These are phyloP conservation scores for Plasmopara muralis DNA, from an alignment of 352 stramenopile genomes.

Conservation along the genomic window DNA sequence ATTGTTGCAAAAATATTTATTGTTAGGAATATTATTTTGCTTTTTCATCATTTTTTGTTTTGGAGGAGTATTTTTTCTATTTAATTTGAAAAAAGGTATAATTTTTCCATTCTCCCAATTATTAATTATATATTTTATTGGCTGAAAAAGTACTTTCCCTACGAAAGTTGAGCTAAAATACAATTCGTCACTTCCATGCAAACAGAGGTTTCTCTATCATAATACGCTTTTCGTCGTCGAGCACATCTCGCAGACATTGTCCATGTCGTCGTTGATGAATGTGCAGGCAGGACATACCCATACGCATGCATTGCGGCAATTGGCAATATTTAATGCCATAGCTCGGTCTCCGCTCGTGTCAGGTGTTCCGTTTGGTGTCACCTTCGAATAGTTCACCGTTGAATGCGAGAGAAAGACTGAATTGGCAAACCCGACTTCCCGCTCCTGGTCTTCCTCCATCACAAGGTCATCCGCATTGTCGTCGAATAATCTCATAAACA, in stretches of 20 bases:
- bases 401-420: constrained; percentile 54
- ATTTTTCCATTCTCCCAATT: no score
- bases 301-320: constrained; percentile 27
- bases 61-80: no score
- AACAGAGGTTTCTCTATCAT: constrained; percentile 1
- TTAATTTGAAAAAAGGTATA: no score
- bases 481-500: constrained; percentile 66
- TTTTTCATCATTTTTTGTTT: no score
- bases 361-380: constrained; percentile 2
- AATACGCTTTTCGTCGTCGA: constrained; percentile 23
- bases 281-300: constrained; percentile 75
- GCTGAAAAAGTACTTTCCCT: no score
- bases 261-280: constrained; percentile 63
- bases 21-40: no score
- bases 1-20: no score
- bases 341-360: constrained; percentile 17
- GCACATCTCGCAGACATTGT: constrained; percentile 66
- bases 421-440: constrained; percentile 67
- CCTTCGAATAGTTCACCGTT: not conserved
- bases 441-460: constrained; percentile 46
- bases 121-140: no score
- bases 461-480: constrained; percentile 53
- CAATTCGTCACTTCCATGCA: not conserved
- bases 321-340: constrained; percentile 10
- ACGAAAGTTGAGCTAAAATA: no score